Conservation (phyloP, 495 filamentous ascomycete species). For the Aspergillus asperescens region DNA sequence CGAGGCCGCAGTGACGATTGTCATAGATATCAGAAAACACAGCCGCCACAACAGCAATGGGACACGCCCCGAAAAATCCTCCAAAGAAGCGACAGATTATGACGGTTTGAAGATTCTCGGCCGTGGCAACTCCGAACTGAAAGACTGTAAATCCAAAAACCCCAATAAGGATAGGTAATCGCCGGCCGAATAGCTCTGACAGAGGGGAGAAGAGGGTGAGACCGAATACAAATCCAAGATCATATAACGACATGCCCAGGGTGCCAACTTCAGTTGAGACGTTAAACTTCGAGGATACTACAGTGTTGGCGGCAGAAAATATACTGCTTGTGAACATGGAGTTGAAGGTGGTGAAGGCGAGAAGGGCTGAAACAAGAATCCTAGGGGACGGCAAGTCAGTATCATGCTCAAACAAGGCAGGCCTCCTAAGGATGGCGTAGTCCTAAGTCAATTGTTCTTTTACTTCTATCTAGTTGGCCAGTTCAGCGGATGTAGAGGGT, state of each 20-base stretch:
- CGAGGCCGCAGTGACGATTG: constrained; percentile 70
- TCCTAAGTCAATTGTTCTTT: constrained; percentile 9
- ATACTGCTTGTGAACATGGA: constrained; percentile 61
- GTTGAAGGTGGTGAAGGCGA: constrained; percentile 72
- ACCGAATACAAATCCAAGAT: constrained; percentile 57
- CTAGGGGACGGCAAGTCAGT: constrained; percentile 25
- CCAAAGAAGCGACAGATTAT: constrained; percentile 80
- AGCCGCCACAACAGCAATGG: constrained; percentile 77
- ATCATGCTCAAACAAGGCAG: too few relatives aligned
- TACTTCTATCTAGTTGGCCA: constrained; percentile 76
- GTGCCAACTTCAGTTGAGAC: constrained; percentile 52
- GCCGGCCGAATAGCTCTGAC: constrained; percentile 54
- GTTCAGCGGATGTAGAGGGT: constrained; percentile 78
- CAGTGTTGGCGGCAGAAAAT: constrained; percentile 49
- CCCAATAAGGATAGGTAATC: constrained; percentile 63
- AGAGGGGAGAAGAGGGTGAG: constrained; percentile 61
- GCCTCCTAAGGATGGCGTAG: neutral
- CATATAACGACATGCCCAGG: constrained; percentile 55
- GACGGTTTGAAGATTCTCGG: constrained; percentile 77
- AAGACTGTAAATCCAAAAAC: constrained; percentile 81
- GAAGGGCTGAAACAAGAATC: constrained; percentile 60
- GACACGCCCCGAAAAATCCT: constrained; percentile 69
- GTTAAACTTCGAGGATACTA: constrained; percentile 44
- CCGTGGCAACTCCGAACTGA: constrained; percentile 62
- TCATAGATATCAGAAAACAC: constrained; percentile 87